These are phyloP conservation scores for Saksenaea oblongispora DNA, from an alignment of 371 early-diverging fungal species.

Conservation along the genomic window DNA sequence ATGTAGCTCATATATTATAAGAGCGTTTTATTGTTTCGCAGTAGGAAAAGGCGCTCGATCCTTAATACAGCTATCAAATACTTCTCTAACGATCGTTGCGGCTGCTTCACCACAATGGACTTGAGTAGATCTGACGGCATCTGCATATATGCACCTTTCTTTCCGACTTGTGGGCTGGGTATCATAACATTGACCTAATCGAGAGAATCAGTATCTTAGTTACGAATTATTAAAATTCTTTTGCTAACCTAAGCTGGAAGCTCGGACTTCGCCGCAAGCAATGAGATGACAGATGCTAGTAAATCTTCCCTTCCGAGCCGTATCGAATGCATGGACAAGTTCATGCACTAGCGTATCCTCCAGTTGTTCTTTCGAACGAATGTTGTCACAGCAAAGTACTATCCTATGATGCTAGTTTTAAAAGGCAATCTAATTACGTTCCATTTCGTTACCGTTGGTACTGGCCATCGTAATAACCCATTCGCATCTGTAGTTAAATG, in stretches of 20 bases:
- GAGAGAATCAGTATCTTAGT: not conserved
- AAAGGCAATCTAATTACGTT: not conserved
- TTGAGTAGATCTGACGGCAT: constrained; percentile 44
- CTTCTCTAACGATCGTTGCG: constrained; percentile 28
- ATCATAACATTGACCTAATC: constrained; percentile 39
- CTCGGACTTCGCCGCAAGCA: constrained; percentile 52
- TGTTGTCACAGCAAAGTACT: constrained; percentile 47
- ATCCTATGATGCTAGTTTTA: constrained; percentile 23
- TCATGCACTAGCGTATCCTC: constrained; percentile 51
- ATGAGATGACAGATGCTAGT: constrained; percentile 40
- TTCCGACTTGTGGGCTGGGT: constrained; percentile 20
- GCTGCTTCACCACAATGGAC: constrained; percentile 37
- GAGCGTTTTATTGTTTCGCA: not conserved
- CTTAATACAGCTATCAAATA: constrained; percentile 37
- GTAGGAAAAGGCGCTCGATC: constrained; percentile 39
- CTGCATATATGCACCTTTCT: constrained; percentile 35
- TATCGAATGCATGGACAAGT: constrained; percentile 50
- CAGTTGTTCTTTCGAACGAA: constrained; percentile 33
- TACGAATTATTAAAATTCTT: not conserved
- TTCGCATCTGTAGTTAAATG: constrained; percentile 21
- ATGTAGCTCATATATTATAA: not conserved
- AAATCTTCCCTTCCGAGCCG: constrained; percentile 37
- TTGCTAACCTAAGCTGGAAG: constrained; percentile 38
- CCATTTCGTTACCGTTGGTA: constrained; percentile 34
- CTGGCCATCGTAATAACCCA: constrained; percentile 44